These are phyloP conservation scores for Colletotrichum agaves DNA, from an alignment of 2,329 filamentous ascomycete genomes.

Conservation along the genomic window DNA sequence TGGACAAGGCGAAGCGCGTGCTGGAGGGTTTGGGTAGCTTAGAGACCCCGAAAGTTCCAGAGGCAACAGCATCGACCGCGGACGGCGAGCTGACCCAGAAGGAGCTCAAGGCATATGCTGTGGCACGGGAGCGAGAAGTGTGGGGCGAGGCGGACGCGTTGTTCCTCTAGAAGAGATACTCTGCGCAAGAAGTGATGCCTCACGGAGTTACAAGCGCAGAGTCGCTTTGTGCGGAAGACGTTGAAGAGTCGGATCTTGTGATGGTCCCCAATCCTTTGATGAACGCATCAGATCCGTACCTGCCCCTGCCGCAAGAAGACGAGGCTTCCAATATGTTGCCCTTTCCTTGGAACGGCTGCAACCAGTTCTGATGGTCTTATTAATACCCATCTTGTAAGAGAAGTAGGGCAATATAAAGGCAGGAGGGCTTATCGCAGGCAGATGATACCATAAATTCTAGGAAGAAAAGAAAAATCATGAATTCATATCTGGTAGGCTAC, in stretches of 20 bases:
- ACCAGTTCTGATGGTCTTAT: neutral
- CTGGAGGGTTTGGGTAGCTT: slow-evolving; percentile 74
- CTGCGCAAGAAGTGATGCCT: neutral
- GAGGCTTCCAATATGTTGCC: too few relatives aligned
- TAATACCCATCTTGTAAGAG: slow-evolving; percentile 12
- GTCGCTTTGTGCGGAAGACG: neutral
- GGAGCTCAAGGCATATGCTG: slow-evolving; percentile 2
- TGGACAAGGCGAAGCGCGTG: slow-evolving; percentile 77
- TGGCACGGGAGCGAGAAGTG: slow-evolving; percentile 42
- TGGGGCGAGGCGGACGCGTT: slow-evolving; percentile 57
- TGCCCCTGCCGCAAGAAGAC: too few relatives aligned
- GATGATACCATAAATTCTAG: neutral
- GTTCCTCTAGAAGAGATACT: slow-evolving; percentile 46
- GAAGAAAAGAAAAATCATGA: neutral
- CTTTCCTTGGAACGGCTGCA: too few relatives aligned
- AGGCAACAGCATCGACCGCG: neutral
- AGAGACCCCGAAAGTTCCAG: slow-evolving; percentile 44
- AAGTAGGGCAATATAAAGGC: too few relatives aligned
- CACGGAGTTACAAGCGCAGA: too few relatives aligned
- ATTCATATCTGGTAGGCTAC: slow-evolving; percentile 2
- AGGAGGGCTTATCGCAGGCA: too few relatives aligned
- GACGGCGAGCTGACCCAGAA: slow-evolving; percentile 8
- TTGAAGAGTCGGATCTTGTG: too few relatives aligned
- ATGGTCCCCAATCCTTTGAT: too few relatives aligned
- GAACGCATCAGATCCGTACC: too few relatives aligned